Evolutionary conservation across 2,329 filamentous ascomycete species (phyloP), one percentile per base, ranked within the genome.

Genomic region (Karstenula rhodostoma): DNA sequence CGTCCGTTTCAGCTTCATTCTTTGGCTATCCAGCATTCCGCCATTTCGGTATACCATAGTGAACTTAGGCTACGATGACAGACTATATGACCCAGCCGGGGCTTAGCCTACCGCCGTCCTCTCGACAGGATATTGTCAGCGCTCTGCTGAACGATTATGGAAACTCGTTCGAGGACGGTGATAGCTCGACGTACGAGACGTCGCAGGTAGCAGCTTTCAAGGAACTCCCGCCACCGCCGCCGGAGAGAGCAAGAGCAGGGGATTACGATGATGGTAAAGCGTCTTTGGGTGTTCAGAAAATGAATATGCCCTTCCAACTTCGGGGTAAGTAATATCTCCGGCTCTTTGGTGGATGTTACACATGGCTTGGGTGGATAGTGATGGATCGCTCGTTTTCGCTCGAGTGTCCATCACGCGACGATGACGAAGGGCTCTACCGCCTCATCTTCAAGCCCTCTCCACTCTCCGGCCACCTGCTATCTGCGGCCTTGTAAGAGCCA

Each of bases 91-190:
- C 65, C 32, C 73, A 69, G 43, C 66, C 66, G 46, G 64, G 64
- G 53, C 65, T 66, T 53, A 61, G 59, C 29, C 65, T 71, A 12
- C 58, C 73, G 53, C 72, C 74, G 23, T 61, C 73, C 22, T 69
- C 67, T 37, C 73, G 76, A 63, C 74, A 77, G 57, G 77, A 79
- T 58, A 66, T 79, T 29, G 68, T 79, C 64, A 78, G 75, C 70
- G 72, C 73, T 57, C 65, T 79, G 44, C 64, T 79, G 46, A 75
- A 74, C 60, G 75, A 73, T n/a, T 79, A 79, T 64, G 73, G 72
- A 23, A 74, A 63, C 49, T 72, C 69, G 4, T 76, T 76, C 55
- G 67, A 61, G n/a, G 64, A 58, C 23, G 67, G 61, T 54, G 66
- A 70, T 40, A 61, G 60, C 27, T 73, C 68, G 35, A 62, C 69